These are phyloP conservation scores for Geosmithia flava DNA, from an alignment of 2,329 filamentous ascomycete species.

Conservation along the genomic window DNA sequence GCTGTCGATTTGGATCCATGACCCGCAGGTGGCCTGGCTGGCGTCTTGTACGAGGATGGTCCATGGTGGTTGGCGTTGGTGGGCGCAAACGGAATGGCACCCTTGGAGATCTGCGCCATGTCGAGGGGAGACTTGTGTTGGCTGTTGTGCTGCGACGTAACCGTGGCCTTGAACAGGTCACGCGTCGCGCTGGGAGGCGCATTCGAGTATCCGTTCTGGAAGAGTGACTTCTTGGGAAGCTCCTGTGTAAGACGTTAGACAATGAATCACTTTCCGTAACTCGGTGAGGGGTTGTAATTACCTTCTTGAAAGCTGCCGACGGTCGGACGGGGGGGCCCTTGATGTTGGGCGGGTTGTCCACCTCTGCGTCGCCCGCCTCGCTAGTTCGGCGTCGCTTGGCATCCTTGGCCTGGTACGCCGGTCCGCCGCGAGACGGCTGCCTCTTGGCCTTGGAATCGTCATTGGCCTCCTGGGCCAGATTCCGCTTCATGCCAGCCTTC, in stretches of 20 bases:
- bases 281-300: constrained; percentile 20
- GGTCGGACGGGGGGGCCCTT: constrained; percentile 80
- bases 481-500: constrained; percentile 61
- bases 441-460: constrained; percentile 36
- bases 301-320: constrained; percentile 58
- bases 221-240: constrained; percentile 43
- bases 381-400: constrained; percentile 70
- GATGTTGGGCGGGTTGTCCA: constrained; percentile 44
- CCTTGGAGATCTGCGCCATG: constrained; percentile 78
- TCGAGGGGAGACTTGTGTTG: constrained; percentile 59
- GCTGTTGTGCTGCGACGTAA: constrained; percentile 54
- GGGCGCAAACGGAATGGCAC: constrained; percentile 80
- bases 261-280: background rate
- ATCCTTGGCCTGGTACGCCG: constrained; percentile 55
- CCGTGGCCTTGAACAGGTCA: constrained; percentile 53
- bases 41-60: constrained; percentile 51
- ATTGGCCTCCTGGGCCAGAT: constrained; percentile 53
- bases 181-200: constrained; percentile 39
- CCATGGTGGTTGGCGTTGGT: constrained; percentile 40
- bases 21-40: constrained; percentile 39
- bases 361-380: constrained; percentile 52
- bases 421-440: constrained; percentile 33
- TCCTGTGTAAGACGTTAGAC: constrained; percentile 36
- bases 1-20: constrained; percentile 36
- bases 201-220: constrained; percentile 48